Percentiles rank a stretch among this genome's conserved stretches.
These are phyloP conservation scores for Kluyveromyces starmeri DNA, from an alignment of 805 yeast species.

Conservation along the genomic window DNA sequence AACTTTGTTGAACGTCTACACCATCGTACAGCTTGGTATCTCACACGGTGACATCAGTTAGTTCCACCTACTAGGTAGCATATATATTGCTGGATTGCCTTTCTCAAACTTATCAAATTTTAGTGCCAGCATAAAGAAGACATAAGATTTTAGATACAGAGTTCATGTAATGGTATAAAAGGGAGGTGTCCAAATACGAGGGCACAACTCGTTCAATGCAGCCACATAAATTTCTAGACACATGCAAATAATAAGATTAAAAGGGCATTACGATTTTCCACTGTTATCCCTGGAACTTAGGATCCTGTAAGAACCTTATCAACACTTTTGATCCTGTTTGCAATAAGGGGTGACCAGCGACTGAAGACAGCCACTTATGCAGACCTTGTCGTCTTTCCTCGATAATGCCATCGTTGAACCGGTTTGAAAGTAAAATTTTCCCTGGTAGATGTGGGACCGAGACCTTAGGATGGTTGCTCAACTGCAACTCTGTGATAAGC, in stretches of 20 bases:
- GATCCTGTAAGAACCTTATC: slow-evolving; percentile 81
- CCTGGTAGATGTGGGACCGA: slow-evolving; percentile 86
- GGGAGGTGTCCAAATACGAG: too few relatives aligned
- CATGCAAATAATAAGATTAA: too few relatives aligned
- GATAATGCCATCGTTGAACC: slow-evolving; percentile 75
- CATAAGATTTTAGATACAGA: too few relatives aligned
- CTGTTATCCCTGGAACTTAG: slow-evolving; percentile 30
- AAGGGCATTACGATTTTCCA: neutral
- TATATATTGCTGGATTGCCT: too few relatives aligned
- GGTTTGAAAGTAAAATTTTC: slow-evolving; percentile 60
- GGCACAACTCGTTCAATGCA: too few relatives aligned
- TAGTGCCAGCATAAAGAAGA: too few relatives aligned
- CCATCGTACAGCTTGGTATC: slow-evolving; percentile 35
- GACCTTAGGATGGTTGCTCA: slow-evolving; percentile 40
- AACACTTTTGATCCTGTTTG: slow-evolving; percentile 79
- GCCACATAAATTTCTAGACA: too few relatives aligned
- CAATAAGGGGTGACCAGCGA: slow-evolving; percentile 87
- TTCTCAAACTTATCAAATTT: too few relatives aligned
- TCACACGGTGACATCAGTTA: slow-evolving; percentile 21
- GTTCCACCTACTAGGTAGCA: neutral
- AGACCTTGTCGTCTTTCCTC: slow-evolving; percentile 78
- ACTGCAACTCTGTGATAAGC: slow-evolving; percentile 61
- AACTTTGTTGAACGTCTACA: slow-evolving; percentile 60
- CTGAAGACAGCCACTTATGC: slow-evolving; percentile 66
- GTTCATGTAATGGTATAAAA: too few relatives aligned